Conservation (phyloP, 75 land plant species). For the Sequoia sempervirens region DNA sequence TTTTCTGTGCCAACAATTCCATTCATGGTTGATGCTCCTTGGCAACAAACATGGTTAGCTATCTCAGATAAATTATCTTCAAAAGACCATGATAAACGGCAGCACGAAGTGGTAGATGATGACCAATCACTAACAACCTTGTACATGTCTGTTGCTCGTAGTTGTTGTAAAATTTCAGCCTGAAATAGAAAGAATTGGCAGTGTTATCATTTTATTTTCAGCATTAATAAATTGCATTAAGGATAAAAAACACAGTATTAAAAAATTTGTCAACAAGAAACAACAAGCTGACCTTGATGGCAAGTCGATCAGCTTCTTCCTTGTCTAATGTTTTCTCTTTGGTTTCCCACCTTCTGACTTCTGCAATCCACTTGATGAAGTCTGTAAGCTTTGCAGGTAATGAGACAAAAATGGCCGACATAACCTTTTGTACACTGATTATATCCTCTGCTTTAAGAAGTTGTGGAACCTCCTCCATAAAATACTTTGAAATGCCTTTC, state of each 20-base stretch:
- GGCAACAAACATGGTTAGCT: conserved; percentile 50
- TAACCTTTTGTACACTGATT: conserved; percentile 31
- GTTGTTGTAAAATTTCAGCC: conserved; percentile 61
- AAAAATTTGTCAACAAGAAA: neutral
- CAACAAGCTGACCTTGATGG: conserved; percentile 45
- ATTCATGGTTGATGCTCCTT: conserved; percentile 48
- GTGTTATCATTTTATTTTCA: neutral
- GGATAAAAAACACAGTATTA: neutral
- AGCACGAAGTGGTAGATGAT: conserved; percentile 20
- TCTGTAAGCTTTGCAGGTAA: conserved; percentile 46
- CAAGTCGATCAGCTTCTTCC: conserved; percentile 61
- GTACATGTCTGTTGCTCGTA: conserved; percentile 45
- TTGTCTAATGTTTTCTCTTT: conserved; percentile 25
- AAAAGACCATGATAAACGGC: conserved; percentile 6
- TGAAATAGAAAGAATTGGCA: conserved; percentile 19
- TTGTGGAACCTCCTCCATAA: conserved; percentile 48
- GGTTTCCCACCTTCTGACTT: conserved; percentile 56
- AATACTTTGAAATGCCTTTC: conserved; percentile 48
- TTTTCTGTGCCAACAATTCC: conserved; percentile 17
- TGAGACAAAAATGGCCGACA: conserved; percentile 35
- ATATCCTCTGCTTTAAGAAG: conserved; percentile 32
- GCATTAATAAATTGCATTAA: neutral
- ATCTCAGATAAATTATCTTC: conserved; percentile 27
- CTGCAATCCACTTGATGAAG: conserved; percentile 83
- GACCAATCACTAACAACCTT: conserved; percentile 31